Evolutionary conservation across 495 filamentous ascomycete species (phyloP).

Genomic region (Daldinia concentrica): DNA sequence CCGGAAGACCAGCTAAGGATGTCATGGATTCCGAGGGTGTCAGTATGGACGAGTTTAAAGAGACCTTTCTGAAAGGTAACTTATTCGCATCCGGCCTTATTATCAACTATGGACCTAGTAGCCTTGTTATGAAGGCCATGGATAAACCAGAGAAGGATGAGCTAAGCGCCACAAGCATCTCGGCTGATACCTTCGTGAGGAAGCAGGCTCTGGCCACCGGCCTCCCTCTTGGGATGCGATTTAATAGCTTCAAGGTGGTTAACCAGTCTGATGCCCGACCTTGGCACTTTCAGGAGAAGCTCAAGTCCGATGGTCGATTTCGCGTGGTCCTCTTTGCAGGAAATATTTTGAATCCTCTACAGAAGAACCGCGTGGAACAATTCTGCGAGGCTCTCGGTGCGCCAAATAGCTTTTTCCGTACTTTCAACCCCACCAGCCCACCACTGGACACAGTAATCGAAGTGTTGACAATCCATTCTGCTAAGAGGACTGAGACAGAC

Average conservation of each 20-base stretch:
- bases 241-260: slow-evolving; percentile 68
- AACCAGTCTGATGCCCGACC: slow-evolving; percentile 68
- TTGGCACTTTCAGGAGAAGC: slow-evolving; percentile 59
- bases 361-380: slow-evolving; percentile 57
- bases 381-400: slow-evolving; percentile 55
- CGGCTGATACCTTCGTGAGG: slow-evolving; percentile 32
- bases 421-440: slow-evolving; percentile 56
- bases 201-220: slow-evolving; percentile 52
- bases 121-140: slow-evolving; percentile 27
- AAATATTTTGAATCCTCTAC: slow-evolving; percentile 55
- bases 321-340: slow-evolving; percentile 72
- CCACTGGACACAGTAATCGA: slow-evolving; percentile 60
- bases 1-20: slow-evolving; percentile 56
- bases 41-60: slow-evolving; percentile 57
- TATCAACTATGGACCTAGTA: slow-evolving; percentile 41
- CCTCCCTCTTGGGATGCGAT: slow-evolving; percentile 61
- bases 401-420: slow-evolving; percentile 49
- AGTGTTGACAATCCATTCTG: slow-evolving; percentile 68
- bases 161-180: slow-evolving; percentile 62
- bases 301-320: slow-evolving; percentile 68
- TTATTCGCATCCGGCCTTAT: slow-evolving; percentile 45
- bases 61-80: slow-evolving; percentile 49
- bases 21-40: slow-evolving; percentile 55
- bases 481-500: slow-evolving; percentile 59
- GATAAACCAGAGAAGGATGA: slow-evolving; percentile 56